These are phyloP conservation scores for Jatropha curcas DNA, from an alignment of 345 rosid genomes.

Conservation along the genomic window DNA sequence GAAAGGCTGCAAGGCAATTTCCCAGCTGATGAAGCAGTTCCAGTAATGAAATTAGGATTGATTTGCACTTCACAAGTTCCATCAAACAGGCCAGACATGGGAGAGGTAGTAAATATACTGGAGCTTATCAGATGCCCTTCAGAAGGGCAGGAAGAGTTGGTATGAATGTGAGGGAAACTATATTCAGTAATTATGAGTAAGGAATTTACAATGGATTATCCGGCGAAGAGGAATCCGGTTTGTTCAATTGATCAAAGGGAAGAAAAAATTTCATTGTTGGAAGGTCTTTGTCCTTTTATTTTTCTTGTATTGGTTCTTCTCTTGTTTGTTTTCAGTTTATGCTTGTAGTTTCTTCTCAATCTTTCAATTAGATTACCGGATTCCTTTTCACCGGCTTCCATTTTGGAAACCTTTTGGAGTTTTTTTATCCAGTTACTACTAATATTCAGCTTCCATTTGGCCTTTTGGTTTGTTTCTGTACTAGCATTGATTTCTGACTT, in stretches of 20 bases:
- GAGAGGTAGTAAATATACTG: constrained; percentile 85
- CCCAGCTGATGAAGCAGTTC: constrained; percentile 81
- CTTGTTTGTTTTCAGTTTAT: constrained; percentile 25
- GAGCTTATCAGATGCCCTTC: constrained; percentile 79
- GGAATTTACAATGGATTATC: constrained; percentile 33
- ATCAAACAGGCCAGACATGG: constrained; percentile 94
- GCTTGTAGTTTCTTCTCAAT: constrained; percentile 45
- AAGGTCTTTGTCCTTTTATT: constrained; percentile 15
- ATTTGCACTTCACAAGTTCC: constrained; percentile 95
- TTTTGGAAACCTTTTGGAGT: constrained; percentile 36
- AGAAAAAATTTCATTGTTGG: constrained; percentile 42
- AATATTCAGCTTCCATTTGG: constrained; percentile 11
- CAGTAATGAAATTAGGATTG: constrained; percentile 83
- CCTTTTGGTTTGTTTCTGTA: constrained; percentile 4
- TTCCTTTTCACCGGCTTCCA: constrained; percentile 79
- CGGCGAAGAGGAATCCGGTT: constrained; percentile 88
- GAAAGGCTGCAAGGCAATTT: constrained; percentile 56
- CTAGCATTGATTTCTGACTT: constrained; percentile 2
- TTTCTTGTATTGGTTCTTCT: constrained; percentile 33
- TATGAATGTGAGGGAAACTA: constrained; percentile 39
- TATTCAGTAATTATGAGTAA: constrained; percentile 14
- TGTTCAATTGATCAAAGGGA: constrained; percentile 34
- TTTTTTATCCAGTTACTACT: constrained; percentile 12
- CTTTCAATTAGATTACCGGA: constrained; percentile 50
- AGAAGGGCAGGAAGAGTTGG: constrained; percentile 76